Evolutionary conservation across 371 early-diverging fungal genomes (phyloP).

Genomic region (Mortierella sp.): DNA sequence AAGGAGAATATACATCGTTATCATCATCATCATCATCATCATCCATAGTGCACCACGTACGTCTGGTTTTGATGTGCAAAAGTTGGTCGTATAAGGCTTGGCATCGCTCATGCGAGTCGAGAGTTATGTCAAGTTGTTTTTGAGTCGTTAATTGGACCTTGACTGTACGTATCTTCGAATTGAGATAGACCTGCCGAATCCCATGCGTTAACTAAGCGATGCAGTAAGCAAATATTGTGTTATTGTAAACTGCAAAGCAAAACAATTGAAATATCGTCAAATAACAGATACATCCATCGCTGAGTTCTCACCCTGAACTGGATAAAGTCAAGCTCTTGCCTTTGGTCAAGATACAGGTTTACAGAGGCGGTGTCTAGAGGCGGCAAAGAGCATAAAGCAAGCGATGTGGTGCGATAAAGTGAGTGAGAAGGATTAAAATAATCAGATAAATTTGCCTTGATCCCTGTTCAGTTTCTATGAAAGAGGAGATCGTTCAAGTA

Average conservation of each 20-base stretch:
- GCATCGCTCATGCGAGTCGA: constrained; percentile 16
- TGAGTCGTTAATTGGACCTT: constrained; percentile 30
- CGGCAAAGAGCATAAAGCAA: neutral
- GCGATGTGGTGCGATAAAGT: neutral
- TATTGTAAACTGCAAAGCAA: neutral
- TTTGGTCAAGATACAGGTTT: constrained; percentile 45
- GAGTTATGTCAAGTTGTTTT: constrained; percentile 33
- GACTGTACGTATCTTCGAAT: constrained; percentile 9
- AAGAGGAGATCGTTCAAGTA: neutral
- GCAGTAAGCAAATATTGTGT: neutral
- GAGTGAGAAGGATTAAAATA: neutral
- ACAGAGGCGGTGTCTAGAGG: constrained; percentile 37
- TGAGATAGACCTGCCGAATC: constrained; percentile 34
- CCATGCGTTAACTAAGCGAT: constrained; percentile 36
- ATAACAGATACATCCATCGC: neutral
- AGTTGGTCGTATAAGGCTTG: constrained; percentile 21
- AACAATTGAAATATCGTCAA: neutral
- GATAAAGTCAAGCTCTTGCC: constrained; percentile 34
- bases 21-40: neutral
- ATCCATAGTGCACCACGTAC: constrained; percentile 13
- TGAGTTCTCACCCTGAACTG: constrained; percentile 23
- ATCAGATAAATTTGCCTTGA: neutral
- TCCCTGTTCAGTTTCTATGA: neutral
- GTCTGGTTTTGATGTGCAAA: constrained; percentile 18
- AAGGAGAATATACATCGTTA: neutral